Evolutionary conservation across 2,329 filamentous ascomycete genomes (phyloP).

Genomic region (Xylariales sp.): DNA sequence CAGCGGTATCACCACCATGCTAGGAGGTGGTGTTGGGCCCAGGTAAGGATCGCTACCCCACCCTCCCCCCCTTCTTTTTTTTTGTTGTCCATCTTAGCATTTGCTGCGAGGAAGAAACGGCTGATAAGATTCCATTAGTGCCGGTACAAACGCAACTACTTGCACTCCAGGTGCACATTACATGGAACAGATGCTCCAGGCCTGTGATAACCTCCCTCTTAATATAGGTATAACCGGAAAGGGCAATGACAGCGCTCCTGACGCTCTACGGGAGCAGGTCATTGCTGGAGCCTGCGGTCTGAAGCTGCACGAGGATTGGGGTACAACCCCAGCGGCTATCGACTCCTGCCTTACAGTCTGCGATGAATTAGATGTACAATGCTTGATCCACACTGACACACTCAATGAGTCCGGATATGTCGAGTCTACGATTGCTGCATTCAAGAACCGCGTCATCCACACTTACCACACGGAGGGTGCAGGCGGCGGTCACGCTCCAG

Average conservation of each 20-base stretch:
- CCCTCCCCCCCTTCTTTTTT: too few species aligned
- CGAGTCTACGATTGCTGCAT: constrained; percentile 80
- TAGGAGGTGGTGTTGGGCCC: constrained; percentile 90
- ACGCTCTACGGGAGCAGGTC: constrained; percentile 73
- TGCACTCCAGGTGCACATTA: constrained; percentile 84
- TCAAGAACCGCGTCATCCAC: constrained; percentile 85
- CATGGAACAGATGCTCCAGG: constrained; percentile 86
- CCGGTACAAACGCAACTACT: constrained; percentile 86
- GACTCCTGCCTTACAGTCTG: constrained; percentile 82
- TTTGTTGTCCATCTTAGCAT: too few species aligned
- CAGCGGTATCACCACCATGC: constrained; percentile 82
- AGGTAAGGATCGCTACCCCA: constrained; percentile 51
- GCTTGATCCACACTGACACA: constrained; percentile 92
- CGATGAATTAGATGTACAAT: constrained; percentile 89
- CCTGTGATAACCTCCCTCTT: constrained; percentile 73
- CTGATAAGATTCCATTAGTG: constrained; percentile 44
- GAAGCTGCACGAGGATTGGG: constrained; percentile 97
- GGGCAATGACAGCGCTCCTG: constrained; percentile 75
- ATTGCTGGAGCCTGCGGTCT: constrained; percentile 82
- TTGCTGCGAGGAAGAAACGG: too few species aligned
- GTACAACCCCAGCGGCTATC: constrained; percentile 84
- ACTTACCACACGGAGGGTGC: constrained; percentile 97
- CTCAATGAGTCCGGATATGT: constrained; percentile 98
- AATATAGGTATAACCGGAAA: constrained; percentile 93
- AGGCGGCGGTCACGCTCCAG: constrained; percentile 89